Evolutionary conservation across 352 stramenopile genomes (phyloP).

Genomic region (Phytophthora lateralis): DNA sequence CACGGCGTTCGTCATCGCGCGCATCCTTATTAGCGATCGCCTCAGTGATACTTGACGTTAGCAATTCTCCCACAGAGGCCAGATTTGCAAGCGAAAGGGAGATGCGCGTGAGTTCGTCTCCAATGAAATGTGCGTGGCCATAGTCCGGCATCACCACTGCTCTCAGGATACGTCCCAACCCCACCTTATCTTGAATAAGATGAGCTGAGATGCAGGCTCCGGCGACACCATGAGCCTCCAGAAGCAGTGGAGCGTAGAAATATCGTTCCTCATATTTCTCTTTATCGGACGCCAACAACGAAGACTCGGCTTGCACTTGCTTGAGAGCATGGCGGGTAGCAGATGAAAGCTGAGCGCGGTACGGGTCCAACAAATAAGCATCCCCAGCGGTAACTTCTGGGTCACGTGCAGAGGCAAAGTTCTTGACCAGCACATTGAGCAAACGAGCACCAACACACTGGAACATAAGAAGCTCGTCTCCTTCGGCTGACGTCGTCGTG

Average conservation of each 20-base stretch:
- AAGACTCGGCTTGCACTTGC: conserved; percentile 46
- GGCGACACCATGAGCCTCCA: conserved; percentile 74
- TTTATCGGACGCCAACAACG: conserved; percentile 9
- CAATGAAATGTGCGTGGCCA: conserved; percentile 63
- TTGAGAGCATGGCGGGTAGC: conserved; percentile 80
- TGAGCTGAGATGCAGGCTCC: conserved; percentile 54
- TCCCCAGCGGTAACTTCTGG: conserved; percentile 65
- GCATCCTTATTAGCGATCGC: conserved; percentile 35
- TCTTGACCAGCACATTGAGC: conserved; percentile 66
- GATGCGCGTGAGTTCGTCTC: conserved; percentile 60
- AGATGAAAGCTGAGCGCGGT: conserved; percentile 83
- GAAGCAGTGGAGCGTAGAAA: conserved; percentile 69
- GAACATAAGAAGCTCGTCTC: conserved; percentile 79
- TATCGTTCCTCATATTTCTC: conserved; percentile 25
- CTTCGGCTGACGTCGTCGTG: conserved; percentile 68
- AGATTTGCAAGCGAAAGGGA: conserved; percentile 69
- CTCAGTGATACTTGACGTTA: conserved; percentile 48
- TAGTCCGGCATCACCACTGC: conserved; percentile 66
- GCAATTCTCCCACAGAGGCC: conserved; percentile 59
- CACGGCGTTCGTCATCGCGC: conserved; percentile 23
- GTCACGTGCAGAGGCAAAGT: conserved; percentile 62
- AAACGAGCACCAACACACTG: conserved; percentile 74
- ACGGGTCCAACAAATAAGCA: conserved; percentile 76
- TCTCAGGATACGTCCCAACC: conserved; percentile 64
- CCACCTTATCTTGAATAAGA: conserved; percentile 78